phyloP scores from a whole-genome alignment of 2,329 filamentous ascomycete genomes.

The Grosmannia penicillata region DNA sequence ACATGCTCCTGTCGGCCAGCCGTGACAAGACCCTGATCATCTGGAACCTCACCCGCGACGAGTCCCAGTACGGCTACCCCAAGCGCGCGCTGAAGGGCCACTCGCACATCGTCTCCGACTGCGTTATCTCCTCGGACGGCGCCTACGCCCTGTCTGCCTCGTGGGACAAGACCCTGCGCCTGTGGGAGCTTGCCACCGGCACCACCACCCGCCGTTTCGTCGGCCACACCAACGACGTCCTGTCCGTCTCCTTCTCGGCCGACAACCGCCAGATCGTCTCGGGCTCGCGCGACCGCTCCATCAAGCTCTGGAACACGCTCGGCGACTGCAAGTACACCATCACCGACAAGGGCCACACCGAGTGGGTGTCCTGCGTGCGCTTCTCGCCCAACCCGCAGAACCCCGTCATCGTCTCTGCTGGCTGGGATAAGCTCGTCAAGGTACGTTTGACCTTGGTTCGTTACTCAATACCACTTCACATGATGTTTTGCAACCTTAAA shows the following conservation, averaged over 20 bases:
- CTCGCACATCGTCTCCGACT: constrained; percentile 99
- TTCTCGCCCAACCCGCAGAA: constrained; percentile 99
- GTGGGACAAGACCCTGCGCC: constrained; percentile 99
- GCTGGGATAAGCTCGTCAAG: constrained; percentile 99
- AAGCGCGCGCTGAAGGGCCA: constrained; percentile 98
- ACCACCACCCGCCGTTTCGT: constrained; percentile 96
- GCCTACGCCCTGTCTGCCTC: constrained; percentile 97
- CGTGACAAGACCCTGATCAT: constrained; percentile 99
- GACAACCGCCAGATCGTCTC: constrained; percentile 99
- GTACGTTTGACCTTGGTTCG: constrained; percentile 48
- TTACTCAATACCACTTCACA: constrained; percentile 29
- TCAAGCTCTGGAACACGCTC: constrained; percentile 99
- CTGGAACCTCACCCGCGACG: constrained; percentile 99
- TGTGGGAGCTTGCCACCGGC: constrained; percentile 97
- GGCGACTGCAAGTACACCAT: constrained; percentile 99
- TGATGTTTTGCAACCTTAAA: constrained; percentile 81
- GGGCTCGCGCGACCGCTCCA: constrained; percentile 92
- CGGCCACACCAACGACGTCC: constrained; percentile 98
- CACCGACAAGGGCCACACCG: constrained; percentile 99
- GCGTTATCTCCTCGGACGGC: constrained; percentile 98
- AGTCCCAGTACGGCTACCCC: constrained; percentile 95
- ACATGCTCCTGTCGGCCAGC: constrained; percentile 96
- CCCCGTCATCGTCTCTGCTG: constrained; percentile 95
- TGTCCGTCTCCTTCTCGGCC: constrained; percentile 99
- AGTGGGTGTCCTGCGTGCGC: constrained; percentile 98